Base-by-base conservation (phyloP, 2,329 filamentous ascomycete genomes). In the Orbilia quercus region DNA sequence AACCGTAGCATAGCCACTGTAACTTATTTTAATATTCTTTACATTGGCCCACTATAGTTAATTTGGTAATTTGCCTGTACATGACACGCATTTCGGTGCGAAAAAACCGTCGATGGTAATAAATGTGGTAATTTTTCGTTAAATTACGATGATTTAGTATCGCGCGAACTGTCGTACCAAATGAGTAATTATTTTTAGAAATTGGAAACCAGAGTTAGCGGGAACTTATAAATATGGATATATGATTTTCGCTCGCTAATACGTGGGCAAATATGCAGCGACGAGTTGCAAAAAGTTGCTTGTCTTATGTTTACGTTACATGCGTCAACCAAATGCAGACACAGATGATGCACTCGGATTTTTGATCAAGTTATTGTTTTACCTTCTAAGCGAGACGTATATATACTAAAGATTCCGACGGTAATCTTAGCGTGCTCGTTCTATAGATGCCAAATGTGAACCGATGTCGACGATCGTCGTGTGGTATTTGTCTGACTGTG, bases 291-390 rank as follows among this genome's bases (percentile, higher is more conserved):
- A 2, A 34, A 28, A 47, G 44, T 55, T 54, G 50, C 53, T 51
- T 63, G 66, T 64, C 58, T 71, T 54, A 64, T 54, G 57, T 63
- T 70, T 57, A 71, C 44, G 66, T 71, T 71, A 71, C 66, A 71
- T 71, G 58, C 57, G 36, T 23, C 34, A 44, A n/a, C 53, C 53
- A 34, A 45, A 63, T 45, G 40, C 31, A 63, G 58, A 63, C 28
- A 31, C 9, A 44, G 38, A 50, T 62, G 45, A 62, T 62, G 45
- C 57, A 62, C 57, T 51, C 44, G 51, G 57, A 62, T 31, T 62
- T 48, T 55, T 57, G 38, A 31, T 36, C 36, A 57, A 14, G 20
- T 54, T 22, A 6, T 42, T n/a, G n/a, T n/a, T 42, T 42, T 42
- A 6, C 16, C 12, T 23, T 59, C 58, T 62, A 71, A 64, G 66